A percentile compares a stretch with the other conserved stretches of the same genome.
phyloP scores from a whole-genome alignment of 257 asterid genomes.

The Solanum etuberosum region DNA sequence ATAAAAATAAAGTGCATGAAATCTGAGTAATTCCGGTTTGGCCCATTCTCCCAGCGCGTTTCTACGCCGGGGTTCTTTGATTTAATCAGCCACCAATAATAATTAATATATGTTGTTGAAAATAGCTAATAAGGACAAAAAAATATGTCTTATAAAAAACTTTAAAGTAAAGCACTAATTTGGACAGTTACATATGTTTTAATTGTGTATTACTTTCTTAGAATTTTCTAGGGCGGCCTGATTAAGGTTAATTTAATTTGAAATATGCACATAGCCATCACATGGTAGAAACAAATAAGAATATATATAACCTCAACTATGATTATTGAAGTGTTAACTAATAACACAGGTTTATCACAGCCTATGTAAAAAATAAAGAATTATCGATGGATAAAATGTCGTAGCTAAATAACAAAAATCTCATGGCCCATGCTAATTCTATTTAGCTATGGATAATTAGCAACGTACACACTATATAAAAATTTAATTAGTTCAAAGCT shows the following conservation, averaged over 20 bases:
- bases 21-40: background rate
- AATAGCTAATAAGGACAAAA: background rate
- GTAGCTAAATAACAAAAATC: background rate
- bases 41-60: constrained; percentile 14
- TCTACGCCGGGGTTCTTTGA: constrained; percentile 20
- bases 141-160: background rate
- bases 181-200: background rate
- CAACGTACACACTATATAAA: background rate
- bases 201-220: background rate
- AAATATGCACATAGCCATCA: background rate
- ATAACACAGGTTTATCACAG: background rate
- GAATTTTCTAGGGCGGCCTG: background rate
- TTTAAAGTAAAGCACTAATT: background rate
- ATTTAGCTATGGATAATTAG: background rate
- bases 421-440: background rate
- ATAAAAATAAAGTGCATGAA: background rate
- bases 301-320: background rate
- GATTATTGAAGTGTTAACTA: background rate
- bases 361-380: background rate
- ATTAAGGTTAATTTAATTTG: background rate
- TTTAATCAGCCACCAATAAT: background rate
- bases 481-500: background rate
- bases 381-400: background rate
- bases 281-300: background rate
- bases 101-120: background rate